Percentiles rank a stretch among this genome's conserved stretches.
phyloP scores from a whole-genome alignment of 495 filamentous ascomycete genomes.

The Trichoderma erinaceum region DNA sequence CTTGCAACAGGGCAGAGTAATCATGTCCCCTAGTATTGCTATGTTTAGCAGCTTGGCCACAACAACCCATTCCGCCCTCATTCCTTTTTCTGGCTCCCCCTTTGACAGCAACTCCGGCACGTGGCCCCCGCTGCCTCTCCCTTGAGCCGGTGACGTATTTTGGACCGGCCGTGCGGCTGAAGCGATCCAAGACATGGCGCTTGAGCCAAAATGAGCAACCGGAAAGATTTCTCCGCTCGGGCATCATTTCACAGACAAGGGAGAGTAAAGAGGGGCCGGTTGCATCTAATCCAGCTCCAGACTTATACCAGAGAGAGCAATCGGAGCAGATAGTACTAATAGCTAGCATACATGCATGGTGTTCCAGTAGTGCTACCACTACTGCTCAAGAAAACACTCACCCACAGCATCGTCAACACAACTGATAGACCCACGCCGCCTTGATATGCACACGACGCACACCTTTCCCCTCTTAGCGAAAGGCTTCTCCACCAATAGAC shows the following conservation, averaged over 20 bases:
- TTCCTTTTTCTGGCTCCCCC: background rate
- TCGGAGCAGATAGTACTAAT: no score
- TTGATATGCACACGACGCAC: background rate
- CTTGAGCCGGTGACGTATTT: background rate
- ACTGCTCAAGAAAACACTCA: background rate
- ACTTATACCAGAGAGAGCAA: background rate
- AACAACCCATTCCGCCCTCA: background rate
- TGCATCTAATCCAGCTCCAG: background rate
- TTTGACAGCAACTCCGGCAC: background rate
- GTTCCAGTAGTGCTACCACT: background rate
- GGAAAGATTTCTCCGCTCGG: slow-evolving; percentile 7
- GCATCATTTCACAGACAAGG: background rate
- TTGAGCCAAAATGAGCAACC: background rate
- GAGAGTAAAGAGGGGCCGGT: background rate
- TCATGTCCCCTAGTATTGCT: background rate
- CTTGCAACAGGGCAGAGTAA: background rate
- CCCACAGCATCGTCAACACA: background rate
- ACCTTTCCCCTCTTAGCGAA: background rate
- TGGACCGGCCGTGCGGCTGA: background rate
- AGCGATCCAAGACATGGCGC: slow-evolving; percentile 1
- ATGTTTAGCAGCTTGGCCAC: slow-evolving; percentile 1
- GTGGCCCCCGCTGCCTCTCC: slow-evolving; percentile 5
- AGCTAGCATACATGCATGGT: background rate
- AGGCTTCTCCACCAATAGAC: background rate
- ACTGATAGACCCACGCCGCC: background rate